Base-by-base conservation (phyloP, 2,329 filamentous ascomycete genomes). In the Talaromyces pinophilus region DNA sequence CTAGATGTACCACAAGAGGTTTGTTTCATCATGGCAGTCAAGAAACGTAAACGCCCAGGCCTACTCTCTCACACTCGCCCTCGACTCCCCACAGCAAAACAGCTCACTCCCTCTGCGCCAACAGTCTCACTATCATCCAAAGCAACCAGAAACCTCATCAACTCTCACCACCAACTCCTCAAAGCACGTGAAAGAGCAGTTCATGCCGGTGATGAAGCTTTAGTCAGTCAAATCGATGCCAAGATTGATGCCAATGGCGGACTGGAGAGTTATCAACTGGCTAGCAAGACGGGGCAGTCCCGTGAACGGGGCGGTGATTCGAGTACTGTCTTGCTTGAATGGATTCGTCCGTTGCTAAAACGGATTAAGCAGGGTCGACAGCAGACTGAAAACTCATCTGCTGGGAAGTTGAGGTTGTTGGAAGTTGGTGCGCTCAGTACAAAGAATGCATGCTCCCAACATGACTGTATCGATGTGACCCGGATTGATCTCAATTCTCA, bases 401-500 rank as follows among this genome's bases (percentile, higher is more conserved):
- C 17, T 17, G 54, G 70, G 44, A 78, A 74, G 63, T 77, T 92
- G 46, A 86, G 84, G 22, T 87, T 98, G 81, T 87, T 99, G 6
- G 95, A 99, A 78, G 88, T 99, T 60, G 95, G 95, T 7, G 91
- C 93, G 0, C 81, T 99, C 62, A 96, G 92, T 71, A 91, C 88
- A 2, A 85, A 86, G 46, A 99, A 99, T 76, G 90, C 90, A 15
- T 96, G 93, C 77, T 94, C 93, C 0, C 86, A 83, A 67, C 90
- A 90, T 68, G 83, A 83, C 6, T 75, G 86, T 52, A 91, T 98
- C 72, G 83, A 90, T 42, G 87, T 96, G 72, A 86, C 89, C 68
- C 87, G 93, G 69, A 97, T 99, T 76, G 95, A 99, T 75, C 81
- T 99, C 65, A 91, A 96, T 78, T 95, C 93, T 67, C 92, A 96